These are phyloP conservation scores for Trichomonas tenax DNA, from an alignment of 208 protist species.

Conservation along the genomic window DNA sequence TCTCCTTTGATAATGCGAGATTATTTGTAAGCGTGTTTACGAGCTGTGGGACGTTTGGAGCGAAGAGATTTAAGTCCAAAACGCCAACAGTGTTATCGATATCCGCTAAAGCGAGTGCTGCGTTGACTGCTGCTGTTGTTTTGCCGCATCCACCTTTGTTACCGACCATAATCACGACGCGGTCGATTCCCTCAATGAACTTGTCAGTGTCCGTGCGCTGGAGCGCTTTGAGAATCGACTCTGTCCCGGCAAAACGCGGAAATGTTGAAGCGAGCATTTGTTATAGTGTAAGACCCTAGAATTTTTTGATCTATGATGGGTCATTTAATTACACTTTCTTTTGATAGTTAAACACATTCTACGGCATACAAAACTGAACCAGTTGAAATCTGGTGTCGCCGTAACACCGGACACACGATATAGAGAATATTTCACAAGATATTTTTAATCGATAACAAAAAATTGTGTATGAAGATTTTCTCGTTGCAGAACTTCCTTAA, in stretches of 20 bases:
- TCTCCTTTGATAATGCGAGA: not conserved
- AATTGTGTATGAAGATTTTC: too few relatives aligned
- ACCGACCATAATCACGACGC: slow-evolving; percentile 55
- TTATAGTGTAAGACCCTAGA: not conserved
- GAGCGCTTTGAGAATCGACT: not conserved
- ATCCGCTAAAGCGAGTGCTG: slow-evolving; percentile 25
- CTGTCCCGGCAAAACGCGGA: not conserved
- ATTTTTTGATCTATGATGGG: not conserved
- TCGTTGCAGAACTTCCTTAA: too few relatives aligned
- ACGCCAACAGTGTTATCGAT: slow-evolving; percentile 29
- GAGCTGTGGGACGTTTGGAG: slow-evolving; percentile 33
- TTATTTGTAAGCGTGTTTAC: not conserved
- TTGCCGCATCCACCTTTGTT: slow-evolving; percentile 39
- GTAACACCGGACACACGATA: too few relatives aligned
- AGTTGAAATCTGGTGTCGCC: too few relatives aligned
- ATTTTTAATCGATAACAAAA: too few relatives aligned
- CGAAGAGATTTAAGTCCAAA: slow-evolving; percentile 36
- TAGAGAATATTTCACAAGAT: too few relatives aligned
- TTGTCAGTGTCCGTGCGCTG: not conserved
- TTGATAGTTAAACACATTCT: too few relatives aligned
- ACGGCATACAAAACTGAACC: too few relatives aligned
- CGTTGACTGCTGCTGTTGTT: slow-evolving; percentile 35
- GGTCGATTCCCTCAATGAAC: slow-evolving; percentile 51
- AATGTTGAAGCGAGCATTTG: not conserved
- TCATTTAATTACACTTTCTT: too few relatives aligned